Conservation (phyloP, 345 rosid genomes). For the Bretschneidera sinensis region DNA sequence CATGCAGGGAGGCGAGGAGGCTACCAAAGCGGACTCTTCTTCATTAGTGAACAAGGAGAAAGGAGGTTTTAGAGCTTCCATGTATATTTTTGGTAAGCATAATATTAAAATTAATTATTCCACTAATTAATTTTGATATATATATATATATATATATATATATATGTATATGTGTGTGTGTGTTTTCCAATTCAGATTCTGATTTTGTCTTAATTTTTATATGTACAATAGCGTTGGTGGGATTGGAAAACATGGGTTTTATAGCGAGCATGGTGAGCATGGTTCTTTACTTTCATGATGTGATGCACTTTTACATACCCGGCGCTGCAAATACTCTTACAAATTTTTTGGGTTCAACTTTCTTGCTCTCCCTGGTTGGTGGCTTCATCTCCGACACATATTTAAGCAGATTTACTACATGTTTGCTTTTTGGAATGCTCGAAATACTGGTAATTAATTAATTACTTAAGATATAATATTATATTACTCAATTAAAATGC, state of each 20-base stretch:
- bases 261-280: conserved; percentile 46
- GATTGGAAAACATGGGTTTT: conserved; percentile 57
- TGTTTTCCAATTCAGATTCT: no score
- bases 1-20: conserved; percentile 5
- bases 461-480: not conserved
- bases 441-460: conserved; percentile 33
- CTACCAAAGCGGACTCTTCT: not conserved
- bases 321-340: conserved; percentile 46
- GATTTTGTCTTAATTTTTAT: not conserved
- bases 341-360: conserved; percentile 45
- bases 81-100: conserved; percentile 36
- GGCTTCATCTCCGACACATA: conserved; percentile 58
- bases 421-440: conserved; percentile 32
- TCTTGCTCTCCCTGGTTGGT: conserved; percentile 47
- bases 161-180: not conserved
- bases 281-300: conserved; percentile 30
- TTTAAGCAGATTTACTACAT: conserved; percentile 32
- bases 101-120: no score
- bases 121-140: not conserved
- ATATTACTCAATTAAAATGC: no score
- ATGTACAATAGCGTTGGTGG: conserved; percentile 20
- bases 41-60: conserved; percentile 7
- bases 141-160: not conserved
- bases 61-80: conserved; percentile 42
- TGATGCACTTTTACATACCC: conserved; percentile 35